Conservation (phyloP, 345 rosid species). For the Pistacia vera region DNA sequence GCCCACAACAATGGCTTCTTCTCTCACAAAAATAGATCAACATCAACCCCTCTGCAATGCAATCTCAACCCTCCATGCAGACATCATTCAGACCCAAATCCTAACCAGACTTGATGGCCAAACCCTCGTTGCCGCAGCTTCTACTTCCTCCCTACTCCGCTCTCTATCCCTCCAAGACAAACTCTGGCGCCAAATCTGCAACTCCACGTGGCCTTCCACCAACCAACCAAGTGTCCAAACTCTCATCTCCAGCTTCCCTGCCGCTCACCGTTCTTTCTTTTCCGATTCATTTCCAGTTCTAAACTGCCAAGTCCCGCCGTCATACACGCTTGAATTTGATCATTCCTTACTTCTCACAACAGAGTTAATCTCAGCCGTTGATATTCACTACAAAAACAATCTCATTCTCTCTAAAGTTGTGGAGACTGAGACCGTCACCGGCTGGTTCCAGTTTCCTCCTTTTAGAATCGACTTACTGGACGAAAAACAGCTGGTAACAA, state of each 20-base stretch:
- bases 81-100: slow-evolving; percentile 55
- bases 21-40: neutral
- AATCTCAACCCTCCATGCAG: slow-evolving; percentile 51
- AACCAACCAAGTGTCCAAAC: slow-evolving; percentile 35
- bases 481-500: slow-evolving; percentile 40
- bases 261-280: slow-evolving; percentile 64
- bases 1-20: neutral
- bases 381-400: slow-evolving; percentile 47
- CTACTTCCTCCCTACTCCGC: slow-evolving; percentile 48
- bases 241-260: slow-evolving; percentile 49
- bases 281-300: slow-evolving; percentile 59
- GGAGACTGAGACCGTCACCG: slow-evolving; percentile 42
- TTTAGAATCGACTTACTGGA: slow-evolving; percentile 67
- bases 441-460: slow-evolving; percentile 60
- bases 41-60: slow-evolving; percentile 5
- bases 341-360: slow-evolving; percentile 9
- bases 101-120: slow-evolving; percentile 72
- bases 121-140: slow-evolving; percentile 53
- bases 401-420: slow-evolving; percentile 49
- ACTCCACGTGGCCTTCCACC: slow-evolving; percentile 64
- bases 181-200: slow-evolving; percentile 60
- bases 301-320: slow-evolving; percentile 4
- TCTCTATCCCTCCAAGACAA: slow-evolving; percentile 42
- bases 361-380: slow-evolving; percentile 73
- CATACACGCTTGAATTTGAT: neutral